Conservation (phyloP, 352 stramenopile genomes). For the Globisporangium cederbergense region DNA sequence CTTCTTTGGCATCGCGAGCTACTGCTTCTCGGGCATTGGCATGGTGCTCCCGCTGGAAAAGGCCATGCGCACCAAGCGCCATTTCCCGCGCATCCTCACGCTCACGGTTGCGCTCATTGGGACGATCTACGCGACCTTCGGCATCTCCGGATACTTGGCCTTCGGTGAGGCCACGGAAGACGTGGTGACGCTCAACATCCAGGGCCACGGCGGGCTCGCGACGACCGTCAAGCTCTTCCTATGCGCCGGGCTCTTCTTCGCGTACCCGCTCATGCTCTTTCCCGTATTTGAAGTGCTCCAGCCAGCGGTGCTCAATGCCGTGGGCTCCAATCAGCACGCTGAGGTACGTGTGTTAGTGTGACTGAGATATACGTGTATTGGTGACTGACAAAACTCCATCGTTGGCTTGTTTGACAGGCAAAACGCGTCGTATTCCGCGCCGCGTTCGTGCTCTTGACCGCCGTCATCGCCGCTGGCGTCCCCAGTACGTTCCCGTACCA, state of each 20-base stretch:
- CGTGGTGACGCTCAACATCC: conserved; percentile 81
- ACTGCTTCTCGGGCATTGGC: conserved; percentile 76
- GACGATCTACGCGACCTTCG: conserved; percentile 67
- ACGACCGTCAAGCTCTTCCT: conserved; percentile 74
- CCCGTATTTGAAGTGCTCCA: conserved; percentile 58
- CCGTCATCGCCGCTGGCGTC: conserved; percentile 18
- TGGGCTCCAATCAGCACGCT: background rate
- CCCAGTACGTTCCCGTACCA: conserved; percentile 17
- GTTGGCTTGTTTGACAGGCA: background rate
- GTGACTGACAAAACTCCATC: background rate
- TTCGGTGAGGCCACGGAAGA: conserved; percentile 59
- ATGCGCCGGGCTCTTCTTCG: conserved; percentile 70
- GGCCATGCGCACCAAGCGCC: conserved; percentile 43
- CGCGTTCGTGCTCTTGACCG: conserved; percentile 34
- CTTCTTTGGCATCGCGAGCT: conserved; percentile 73
- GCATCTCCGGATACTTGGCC: conserved; percentile 60
- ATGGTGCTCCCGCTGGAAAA: conserved; percentile 71
- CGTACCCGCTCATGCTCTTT: conserved; percentile 87
- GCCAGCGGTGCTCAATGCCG: conserved; percentile 14
- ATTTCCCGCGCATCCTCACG: conserved; percentile 55
- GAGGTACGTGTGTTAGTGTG: background rate
- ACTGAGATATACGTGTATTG: background rate
- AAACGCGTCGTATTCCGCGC: conserved; percentile 33
- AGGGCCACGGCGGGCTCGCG: conserved; percentile 31
- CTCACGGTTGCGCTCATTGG: conserved; percentile 50